phyloP scores from a whole-genome alignment of 139 green algal species.

The Diplosphaera chodatii region DNA sequence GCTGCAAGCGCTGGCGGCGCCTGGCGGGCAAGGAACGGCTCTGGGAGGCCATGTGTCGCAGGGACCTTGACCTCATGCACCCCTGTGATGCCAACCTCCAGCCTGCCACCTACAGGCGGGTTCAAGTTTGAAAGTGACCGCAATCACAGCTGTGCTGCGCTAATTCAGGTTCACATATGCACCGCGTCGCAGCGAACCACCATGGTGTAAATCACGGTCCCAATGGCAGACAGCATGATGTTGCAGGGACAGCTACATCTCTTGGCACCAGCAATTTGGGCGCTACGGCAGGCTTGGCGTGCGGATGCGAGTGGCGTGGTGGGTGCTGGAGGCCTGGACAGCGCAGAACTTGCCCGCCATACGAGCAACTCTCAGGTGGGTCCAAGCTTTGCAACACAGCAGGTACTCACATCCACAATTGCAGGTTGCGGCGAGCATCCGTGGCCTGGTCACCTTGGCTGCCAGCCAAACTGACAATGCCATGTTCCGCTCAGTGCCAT shows the following conservation, averaged over 20 bases:
- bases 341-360: background rate
- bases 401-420: too few relatives aligned
- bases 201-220: too few relatives aligned
- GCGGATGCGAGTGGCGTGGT: background rate
- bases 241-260: conserved; percentile 1
- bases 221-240: too few relatives aligned
- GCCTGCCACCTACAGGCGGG: background rate
- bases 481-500: too few relatives aligned
- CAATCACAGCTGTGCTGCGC: too few relatives aligned
- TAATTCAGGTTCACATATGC: too few relatives aligned
- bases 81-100: background rate
- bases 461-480: too few relatives aligned
- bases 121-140: too few relatives aligned
- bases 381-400: too few relatives aligned
- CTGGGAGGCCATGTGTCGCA: background rate
- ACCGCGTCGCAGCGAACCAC: too few relatives aligned
- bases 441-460: too few relatives aligned
- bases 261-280: background rate
- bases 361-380: background rate
- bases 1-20: background rate
- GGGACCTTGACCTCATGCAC: background rate
- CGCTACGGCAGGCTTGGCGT: background rate
- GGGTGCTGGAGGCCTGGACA: background rate
- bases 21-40: background rate
- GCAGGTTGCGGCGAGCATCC: too few relatives aligned